Percentiles rank a stretch among this genome's conserved stretches.
These are phyloP conservation scores for Apiotrichum laibachii DNA, from an alignment of 1,284 basidiomycete species.

Conservation along the genomic window DNA sequence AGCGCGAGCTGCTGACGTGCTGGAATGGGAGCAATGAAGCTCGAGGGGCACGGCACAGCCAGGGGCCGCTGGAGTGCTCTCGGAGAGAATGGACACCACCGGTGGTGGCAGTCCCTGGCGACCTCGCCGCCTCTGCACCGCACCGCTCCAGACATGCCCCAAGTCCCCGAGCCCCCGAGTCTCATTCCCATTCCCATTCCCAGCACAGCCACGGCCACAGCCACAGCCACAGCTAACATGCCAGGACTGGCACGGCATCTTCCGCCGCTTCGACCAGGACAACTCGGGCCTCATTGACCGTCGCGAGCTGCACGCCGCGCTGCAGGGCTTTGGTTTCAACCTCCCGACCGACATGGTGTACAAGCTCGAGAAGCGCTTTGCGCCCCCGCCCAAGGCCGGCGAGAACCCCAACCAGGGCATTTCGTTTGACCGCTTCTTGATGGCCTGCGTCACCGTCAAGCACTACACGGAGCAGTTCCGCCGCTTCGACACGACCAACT, in stretches of 20 bases:
- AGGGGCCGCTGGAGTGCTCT: too few species aligned
- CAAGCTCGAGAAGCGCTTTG: slow-evolving; percentile 48
- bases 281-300: slow-evolving; percentile 50
- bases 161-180: too few species aligned
- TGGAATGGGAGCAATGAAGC: too few species aligned
- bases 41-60: too few species aligned
- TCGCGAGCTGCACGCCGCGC: slow-evolving; percentile 49
- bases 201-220: background rate
- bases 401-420: slow-evolving; percentile 33
- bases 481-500: slow-evolving; percentile 40
- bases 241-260: slow-evolving; percentile 52
- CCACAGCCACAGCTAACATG: slow-evolving; percentile 5
- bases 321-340: slow-evolving; percentile 51
- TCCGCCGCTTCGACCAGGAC: slow-evolving; percentile 51
- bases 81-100: too few species aligned
- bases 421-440: slow-evolving; percentile 51
- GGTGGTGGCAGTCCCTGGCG: too few species aligned
- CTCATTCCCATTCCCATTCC: too few species aligned
- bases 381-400: slow-evolving; percentile 42
- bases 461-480: slow-evolving; percentile 52
- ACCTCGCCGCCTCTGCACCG: too few species aligned
- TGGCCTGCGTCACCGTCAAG: slow-evolving; percentile 54
- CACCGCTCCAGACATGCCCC: too few species aligned
- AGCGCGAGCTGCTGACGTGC: background rate
- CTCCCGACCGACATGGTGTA: slow-evolving; percentile 48